These are phyloP conservation scores for Populus hybrid DNA, from an alignment of 441 rosid genomes.

Conservation along the genomic window DNA sequence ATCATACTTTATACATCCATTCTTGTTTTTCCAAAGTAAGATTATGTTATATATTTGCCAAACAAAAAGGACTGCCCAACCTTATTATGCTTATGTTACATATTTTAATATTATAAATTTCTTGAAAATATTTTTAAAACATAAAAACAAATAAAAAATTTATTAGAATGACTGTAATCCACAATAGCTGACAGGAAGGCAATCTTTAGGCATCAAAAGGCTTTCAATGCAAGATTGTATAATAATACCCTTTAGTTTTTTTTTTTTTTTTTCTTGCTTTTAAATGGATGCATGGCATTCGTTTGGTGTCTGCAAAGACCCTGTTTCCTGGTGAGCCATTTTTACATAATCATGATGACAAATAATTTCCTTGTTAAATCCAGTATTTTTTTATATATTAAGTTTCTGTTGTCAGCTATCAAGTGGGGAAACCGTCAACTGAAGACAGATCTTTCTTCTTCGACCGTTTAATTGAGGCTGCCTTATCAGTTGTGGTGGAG, in stretches of 20 bases:
- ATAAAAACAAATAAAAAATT: background rate
- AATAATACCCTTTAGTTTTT: background rate
- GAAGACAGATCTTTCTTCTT: constrained; percentile 83
- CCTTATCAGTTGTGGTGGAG: constrained; percentile 74
- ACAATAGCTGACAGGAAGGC: background rate
- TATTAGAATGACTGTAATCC: background rate
- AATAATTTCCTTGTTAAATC: background rate
- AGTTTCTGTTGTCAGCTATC: constrained; percentile 54
- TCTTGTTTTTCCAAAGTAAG: background rate
- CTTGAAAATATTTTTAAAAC: too few relatives aligned
- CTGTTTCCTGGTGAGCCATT: background rate
- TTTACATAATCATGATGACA: background rate
- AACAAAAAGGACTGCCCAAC: background rate
- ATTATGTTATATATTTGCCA: background rate
- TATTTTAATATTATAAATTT: too few relatives aligned
- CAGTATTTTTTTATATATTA: constrained; percentile 9
- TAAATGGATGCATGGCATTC: too few relatives aligned
- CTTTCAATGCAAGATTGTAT: background rate
- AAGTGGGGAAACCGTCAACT: constrained; percentile 66
- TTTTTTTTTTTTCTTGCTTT: too few relatives aligned
- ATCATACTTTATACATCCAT: background rate
- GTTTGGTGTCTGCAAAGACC: background rate
- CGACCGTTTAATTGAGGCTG: constrained; percentile 81
- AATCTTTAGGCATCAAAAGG: background rate
- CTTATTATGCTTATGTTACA: background rate